These are phyloP conservation scores for Salix purpurea DNA, from an alignment of 345 rosid species.

Conservation along the genomic window DNA sequence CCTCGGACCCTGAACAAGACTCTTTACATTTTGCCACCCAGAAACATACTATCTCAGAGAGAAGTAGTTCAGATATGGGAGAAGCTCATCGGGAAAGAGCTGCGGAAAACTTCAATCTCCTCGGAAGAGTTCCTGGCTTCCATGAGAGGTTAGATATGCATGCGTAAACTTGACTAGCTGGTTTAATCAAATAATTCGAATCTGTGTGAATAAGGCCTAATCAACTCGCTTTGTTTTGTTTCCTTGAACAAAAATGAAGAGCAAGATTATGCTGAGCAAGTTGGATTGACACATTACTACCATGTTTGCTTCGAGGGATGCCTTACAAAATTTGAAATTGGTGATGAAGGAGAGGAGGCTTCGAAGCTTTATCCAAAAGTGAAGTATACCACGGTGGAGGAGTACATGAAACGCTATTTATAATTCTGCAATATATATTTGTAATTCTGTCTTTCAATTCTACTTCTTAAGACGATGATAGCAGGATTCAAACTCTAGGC, in stretches of 20 bases:
- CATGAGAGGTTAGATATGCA: conserved; percentile 31
- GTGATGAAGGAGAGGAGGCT: conserved; percentile 47
- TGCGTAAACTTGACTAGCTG: not conserved
- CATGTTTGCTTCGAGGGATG: conserved; percentile 63
- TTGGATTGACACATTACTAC: conserved; percentile 47
- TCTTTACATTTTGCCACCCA: conserved; percentile 39
- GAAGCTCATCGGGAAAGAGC: conserved; percentile 43
- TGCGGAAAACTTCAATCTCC: conserved; percentile 38
- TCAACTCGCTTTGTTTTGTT: too few relatives aligned
- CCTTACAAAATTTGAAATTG: conserved; percentile 44
- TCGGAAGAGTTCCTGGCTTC: conserved; percentile 37
- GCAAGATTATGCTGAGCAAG: conserved; percentile 38
- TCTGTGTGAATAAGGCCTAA: too few relatives aligned
- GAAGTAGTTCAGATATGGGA: conserved; percentile 55
- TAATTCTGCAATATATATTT: conserved; percentile 1
- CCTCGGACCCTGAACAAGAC: conserved; percentile 52
- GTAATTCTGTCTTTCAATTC: too few relatives aligned
- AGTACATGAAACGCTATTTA: conserved; percentile 41
- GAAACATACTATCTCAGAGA: conserved; percentile 47
- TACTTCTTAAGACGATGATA: too few relatives aligned
- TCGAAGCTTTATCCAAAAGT: conserved; percentile 40
- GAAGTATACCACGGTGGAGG: conserved; percentile 29
- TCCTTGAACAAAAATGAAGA: conserved; percentile 10
- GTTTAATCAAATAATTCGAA: too few relatives aligned
- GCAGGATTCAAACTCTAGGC: too few relatives aligned